Evolutionary conservation across 140 eudicot species (phyloP).

Genomic region (Anethum foeniculum): DNA sequence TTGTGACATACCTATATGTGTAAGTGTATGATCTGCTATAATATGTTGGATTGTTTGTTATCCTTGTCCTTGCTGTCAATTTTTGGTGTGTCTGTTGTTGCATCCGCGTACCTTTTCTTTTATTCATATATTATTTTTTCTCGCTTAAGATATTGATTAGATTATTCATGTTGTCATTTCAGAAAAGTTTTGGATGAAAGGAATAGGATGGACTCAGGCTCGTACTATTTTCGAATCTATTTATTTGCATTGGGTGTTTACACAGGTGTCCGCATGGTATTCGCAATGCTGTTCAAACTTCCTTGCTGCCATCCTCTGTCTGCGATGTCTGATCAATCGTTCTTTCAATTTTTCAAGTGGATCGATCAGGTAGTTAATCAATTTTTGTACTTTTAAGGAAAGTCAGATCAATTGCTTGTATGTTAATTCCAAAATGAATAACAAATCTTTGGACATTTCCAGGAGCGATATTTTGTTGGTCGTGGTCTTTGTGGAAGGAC

Average conservation of each 20-base stretch:
- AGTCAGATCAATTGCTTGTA: background rate
- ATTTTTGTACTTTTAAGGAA: background rate
- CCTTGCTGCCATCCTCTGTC: conserved; percentile 80
- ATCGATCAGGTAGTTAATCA: conserved; percentile 61
- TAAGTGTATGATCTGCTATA: conserved; percentile 36
- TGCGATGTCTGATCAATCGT: conserved; percentile 71
- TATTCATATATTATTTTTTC: background rate
- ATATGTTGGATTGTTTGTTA: background rate
- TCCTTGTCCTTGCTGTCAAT: background rate
- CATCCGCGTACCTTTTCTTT: background rate
- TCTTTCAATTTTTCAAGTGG: conserved; percentile 95
- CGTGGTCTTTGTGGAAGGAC: conserved; percentile 93
- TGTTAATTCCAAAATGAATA: background rate
- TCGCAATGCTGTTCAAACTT: conserved; percentile 61
- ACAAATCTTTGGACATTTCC: conserved; percentile 13
- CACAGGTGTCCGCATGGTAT: conserved; percentile 66
- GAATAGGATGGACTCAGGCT: conserved; percentile 34
- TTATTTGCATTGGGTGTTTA: conserved; percentile 77
- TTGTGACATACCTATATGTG: conserved; percentile 70
- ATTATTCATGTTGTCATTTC: conserved; percentile 21
- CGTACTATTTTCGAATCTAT: conserved; percentile 65
- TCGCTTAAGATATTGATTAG: conserved; percentile 5
- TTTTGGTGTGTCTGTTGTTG: background rate
- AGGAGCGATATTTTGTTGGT: conserved; percentile 81
- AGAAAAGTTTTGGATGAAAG: conserved; percentile 79